Evolutionary conservation across 2,329 filamentous ascomycete species (phyloP), one percentile per base, ranked within the genome.

Genomic region (Aspergillus hiratsukae): DNA sequence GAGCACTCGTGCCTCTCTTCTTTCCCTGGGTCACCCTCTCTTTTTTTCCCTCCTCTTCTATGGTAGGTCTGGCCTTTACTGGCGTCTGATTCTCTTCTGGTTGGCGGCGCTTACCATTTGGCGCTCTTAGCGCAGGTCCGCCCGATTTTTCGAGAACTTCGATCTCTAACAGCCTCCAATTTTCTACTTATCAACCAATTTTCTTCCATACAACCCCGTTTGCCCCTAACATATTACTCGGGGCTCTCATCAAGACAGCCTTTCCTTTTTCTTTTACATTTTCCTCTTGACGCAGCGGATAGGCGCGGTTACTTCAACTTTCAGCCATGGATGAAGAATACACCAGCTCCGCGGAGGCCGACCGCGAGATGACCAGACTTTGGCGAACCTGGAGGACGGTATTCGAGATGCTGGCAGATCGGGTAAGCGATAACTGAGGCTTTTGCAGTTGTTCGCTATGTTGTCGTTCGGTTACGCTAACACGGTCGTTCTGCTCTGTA

Each of bases 371-470:
- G 68, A 81, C 84, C 62, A 86, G 89, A 71, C 85, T 97, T 65
- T 99, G 94, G 93, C 89, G 93, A 75, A 91, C 92, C 67, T 95
- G 90, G 85, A 86, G 87, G 76, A 99, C 94, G 8, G 87, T 91
- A 50, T 91, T 96, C 75, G 90, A 99, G 81, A 96, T 99, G 93
- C 88, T 94, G 66, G 81, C 84, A 60, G 94, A 97, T 75, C 81
- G 93, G 74, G 92, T 96, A 84, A 68, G 88, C 49, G 51, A 48
- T 56, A 58, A 14, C 27, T 19, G 9, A 2, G 45, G 48, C 49
- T 40, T 65, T 58, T 48, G 48, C 49, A 53, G 51, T 25, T 48
- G 9, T 23, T 7, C 11, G 43, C 11, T 46, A 52, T 55, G 57
- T 53, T 55, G 37, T 28, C 49, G 28, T 40, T 11, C 23, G 35